These are phyloP conservation scores for Cercophora scortea DNA, from an alignment of 495 filamentous ascomycete species.

Conservation along the genomic window DNA sequence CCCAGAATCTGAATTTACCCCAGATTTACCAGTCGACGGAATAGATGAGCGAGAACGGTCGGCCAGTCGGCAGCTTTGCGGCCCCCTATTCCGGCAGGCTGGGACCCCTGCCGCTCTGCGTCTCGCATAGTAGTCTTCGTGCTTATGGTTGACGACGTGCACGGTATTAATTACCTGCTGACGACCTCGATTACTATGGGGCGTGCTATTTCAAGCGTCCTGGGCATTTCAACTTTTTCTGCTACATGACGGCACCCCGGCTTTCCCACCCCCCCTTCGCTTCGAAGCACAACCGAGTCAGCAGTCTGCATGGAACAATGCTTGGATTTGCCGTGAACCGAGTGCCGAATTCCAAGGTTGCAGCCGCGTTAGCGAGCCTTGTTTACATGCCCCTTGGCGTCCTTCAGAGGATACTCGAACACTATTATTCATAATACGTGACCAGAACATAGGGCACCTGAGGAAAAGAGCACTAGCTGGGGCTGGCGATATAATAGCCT, in stretches of 20 bases:
- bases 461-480: too few relatives aligned
- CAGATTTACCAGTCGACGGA: slow-evolving; percentile 18
- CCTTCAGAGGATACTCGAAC: background rate
- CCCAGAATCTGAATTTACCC: slow-evolving; percentile 22
- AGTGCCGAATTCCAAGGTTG: background rate
- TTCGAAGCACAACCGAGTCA: background rate
- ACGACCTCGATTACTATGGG: too few relatives aligned
- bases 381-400: slow-evolving; percentile 1
- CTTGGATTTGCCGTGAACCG: slow-evolving; percentile 4
- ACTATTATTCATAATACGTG: background rate
- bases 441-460: too few relatives aligned
- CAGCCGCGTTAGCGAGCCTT: slow-evolving; percentile 3
- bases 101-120: slow-evolving; percentile 4
- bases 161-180: too few relatives aligned
- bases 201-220: too few relatives aligned
- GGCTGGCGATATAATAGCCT: too few relatives aligned
- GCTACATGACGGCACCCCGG: background rate
- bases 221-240: too few relatives aligned
- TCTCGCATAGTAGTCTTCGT: too few relatives aligned
- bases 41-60: slow-evolving; percentile 16
- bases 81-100: slow-evolving; percentile 12
- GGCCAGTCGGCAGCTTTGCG: slow-evolving; percentile 27
- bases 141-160: background rate
- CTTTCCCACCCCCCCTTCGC: background rate
- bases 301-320: background rate